phyloP scores from a whole-genome alignment of 2,329 filamentous ascomycete genomes.

The Fusarium illudens region DNA sequence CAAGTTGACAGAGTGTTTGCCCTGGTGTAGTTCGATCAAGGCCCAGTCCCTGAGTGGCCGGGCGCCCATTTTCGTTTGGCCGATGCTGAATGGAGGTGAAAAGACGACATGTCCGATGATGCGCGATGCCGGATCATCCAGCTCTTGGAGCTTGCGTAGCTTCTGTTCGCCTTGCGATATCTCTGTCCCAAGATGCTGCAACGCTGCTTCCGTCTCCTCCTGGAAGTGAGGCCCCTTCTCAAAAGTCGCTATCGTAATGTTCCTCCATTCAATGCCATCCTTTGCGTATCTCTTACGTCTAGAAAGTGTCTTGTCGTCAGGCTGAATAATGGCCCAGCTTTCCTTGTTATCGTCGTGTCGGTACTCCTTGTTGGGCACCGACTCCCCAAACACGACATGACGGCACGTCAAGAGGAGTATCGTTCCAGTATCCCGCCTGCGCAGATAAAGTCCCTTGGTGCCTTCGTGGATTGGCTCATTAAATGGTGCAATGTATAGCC shows the following conservation, averaged over 20 bases:
- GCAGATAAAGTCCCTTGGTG: background rate
- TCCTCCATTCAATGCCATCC: background rate
- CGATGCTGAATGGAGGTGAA: background rate
- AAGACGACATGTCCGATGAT: slow-evolving; percentile 9
- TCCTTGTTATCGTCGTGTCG: background rate
- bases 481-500: slow-evolving; percentile 12
- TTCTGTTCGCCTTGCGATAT: background rate
- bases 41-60: slow-evolving; percentile 17
- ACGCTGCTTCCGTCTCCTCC: background rate
- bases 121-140: background rate
- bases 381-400: slow-evolving; percentile 8
- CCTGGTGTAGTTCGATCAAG: slow-evolving; percentile 11
- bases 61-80: background rate
- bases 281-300: background rate
- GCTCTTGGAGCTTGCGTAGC: background rate
- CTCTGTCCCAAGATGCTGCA: background rate
- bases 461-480: slow-evolving; percentile 27
- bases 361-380: background rate
- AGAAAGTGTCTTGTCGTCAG: background rate
- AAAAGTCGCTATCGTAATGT: background rate
- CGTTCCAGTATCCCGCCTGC: background rate
- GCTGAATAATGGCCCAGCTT: background rate
- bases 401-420: slow-evolving; percentile 28
- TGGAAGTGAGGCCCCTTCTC: background rate
- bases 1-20: background rate